Conservation (phyloP, 2,329 filamentous ascomycete genomes). For the Nigrospora osmanthi region DNA sequence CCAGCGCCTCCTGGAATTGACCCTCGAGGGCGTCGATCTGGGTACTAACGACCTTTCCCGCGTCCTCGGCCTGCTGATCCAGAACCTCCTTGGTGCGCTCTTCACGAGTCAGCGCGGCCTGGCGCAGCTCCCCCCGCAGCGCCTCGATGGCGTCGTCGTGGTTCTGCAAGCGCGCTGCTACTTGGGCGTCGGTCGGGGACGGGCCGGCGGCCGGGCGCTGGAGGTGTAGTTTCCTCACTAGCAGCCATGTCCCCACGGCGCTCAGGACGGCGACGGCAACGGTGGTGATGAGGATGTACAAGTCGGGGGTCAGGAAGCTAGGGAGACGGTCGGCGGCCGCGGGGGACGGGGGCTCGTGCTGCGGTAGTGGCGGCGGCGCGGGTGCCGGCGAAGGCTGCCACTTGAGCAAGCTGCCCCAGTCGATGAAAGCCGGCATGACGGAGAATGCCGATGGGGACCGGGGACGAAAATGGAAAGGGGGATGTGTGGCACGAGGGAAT, state of each 20-base stretch:
- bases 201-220: too few species aligned
- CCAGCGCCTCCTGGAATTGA: slow-evolving; percentile 8
- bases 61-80: slow-evolving; percentile 4
- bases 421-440: slow-evolving; percentile 1
- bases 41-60: slow-evolving; percentile 7
- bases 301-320: neutral
- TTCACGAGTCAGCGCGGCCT: neutral
- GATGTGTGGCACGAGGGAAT: too few species aligned
- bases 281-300: neutral
- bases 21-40: slow-evolving; percentile 9
- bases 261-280: neutral
- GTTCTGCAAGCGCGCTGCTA: neutral
- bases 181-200: too few species aligned
- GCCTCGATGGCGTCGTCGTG: neutral
- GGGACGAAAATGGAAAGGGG: too few species aligned
- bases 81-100: neutral
- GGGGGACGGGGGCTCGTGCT: neutral
- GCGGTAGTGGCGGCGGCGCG: neutral
- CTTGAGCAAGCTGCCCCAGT: slow-evolving; percentile 1
- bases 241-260: neutral
- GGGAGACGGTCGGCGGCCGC: neutral
- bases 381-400: neutral
- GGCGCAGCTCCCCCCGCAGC: neutral
- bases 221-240: too few species aligned
- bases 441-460: neutral